Conservation (phyloP, 1,284 basidiomycete genomes). For the Papiliotrema fonsecae region DNA sequence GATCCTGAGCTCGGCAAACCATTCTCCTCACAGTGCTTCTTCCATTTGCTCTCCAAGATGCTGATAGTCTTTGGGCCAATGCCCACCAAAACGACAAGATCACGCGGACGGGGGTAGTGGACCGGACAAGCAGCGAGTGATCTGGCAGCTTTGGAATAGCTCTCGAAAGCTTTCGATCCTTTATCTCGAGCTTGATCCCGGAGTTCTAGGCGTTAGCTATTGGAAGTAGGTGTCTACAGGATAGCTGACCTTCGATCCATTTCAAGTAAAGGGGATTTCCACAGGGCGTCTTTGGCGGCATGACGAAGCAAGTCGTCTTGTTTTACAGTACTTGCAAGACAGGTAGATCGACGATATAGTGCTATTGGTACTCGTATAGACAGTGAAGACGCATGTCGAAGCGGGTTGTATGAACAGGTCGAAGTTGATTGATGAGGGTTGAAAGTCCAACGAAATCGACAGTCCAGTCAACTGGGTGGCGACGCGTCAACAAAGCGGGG, state of each 20-base stretch:
- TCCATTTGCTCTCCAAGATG: slow-evolving; percentile 35
- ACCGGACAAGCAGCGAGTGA: slow-evolving; percentile 41
- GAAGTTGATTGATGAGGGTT: not conserved
- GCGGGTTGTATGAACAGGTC: no score
- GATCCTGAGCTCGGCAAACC: slow-evolving; percentile 23
- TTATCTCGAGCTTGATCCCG: slow-evolving; percentile 36
- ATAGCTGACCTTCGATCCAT: slow-evolving; percentile 39
- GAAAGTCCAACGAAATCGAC: not conserved
- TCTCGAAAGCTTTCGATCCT: slow-evolving; percentile 34
- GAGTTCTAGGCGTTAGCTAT: slow-evolving; percentile 28
- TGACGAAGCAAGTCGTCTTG: not conserved
- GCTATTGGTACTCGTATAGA: no score
- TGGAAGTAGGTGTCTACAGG: no score
- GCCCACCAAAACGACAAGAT: slow-evolving; percentile 32
- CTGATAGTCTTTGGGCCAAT: slow-evolving; percentile 42
- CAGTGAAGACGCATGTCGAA: no score
- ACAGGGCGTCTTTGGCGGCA: slow-evolving; percentile 25
- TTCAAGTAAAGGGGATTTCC: slow-evolving; percentile 46
- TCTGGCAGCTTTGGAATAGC: slow-evolving; percentile 37
- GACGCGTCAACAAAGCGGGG: not conserved
- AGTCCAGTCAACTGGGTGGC: not conserved
- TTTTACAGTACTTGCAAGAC: not conserved
- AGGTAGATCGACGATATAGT: not conserved
- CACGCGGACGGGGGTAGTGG: slow-evolving; percentile 31
- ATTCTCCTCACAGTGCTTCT: slow-evolving; percentile 32